Conservation (phyloP, 2,329 filamentous ascomycete genomes). For the Achaetomium macrosporum region DNA sequence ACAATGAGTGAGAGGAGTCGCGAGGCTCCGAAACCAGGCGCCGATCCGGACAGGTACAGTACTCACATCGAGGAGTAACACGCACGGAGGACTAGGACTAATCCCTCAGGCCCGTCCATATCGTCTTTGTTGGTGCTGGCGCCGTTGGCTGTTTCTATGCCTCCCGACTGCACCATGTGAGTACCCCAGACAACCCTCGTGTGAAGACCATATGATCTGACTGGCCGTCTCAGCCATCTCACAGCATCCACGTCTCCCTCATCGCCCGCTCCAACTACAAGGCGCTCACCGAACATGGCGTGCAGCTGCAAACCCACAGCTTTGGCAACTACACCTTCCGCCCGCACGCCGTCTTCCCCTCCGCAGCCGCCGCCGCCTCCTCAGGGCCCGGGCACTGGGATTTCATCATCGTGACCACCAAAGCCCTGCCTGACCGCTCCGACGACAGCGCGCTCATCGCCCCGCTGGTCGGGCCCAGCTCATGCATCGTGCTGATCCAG, state of each 20-base stretch:
- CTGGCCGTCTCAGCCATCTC: slow-evolving; percentile 35
- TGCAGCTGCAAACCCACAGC: slow-evolving; percentile 57
- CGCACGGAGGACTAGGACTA: slow-evolving; percentile 1
- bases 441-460: slow-evolving; percentile 58
- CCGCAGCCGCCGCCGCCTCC: slow-evolving; percentile 48
- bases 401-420: slow-evolving; percentile 65
- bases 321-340: slow-evolving; percentile 63
- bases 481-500: slow-evolving; percentile 62
- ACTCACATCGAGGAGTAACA: background rate
- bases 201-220: background rate
- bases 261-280: slow-evolving; percentile 70
- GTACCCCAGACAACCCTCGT: slow-evolving; percentile 8
- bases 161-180: slow-evolving; percentile 57
- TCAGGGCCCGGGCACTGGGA: slow-evolving; percentile 35
- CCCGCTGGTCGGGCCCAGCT: slow-evolving; percentile 49
- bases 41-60: slow-evolving; percentile 21
- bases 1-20: background rate
- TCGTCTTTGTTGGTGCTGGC: slow-evolving; percentile 64
- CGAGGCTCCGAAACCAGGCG: slow-evolving; percentile 11
- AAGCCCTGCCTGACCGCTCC: slow-evolving; percentile 59
- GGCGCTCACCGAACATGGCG: slow-evolving; percentile 55
- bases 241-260: slow-evolving; percentile 57
- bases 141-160: slow-evolving; percentile 70
- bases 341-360: slow-evolving; percentile 57
- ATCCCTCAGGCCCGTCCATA: slow-evolving; percentile 41